Base-by-base conservation (phyloP, 331 rosid genomes). In the Prunus yedoensis region DNA sequence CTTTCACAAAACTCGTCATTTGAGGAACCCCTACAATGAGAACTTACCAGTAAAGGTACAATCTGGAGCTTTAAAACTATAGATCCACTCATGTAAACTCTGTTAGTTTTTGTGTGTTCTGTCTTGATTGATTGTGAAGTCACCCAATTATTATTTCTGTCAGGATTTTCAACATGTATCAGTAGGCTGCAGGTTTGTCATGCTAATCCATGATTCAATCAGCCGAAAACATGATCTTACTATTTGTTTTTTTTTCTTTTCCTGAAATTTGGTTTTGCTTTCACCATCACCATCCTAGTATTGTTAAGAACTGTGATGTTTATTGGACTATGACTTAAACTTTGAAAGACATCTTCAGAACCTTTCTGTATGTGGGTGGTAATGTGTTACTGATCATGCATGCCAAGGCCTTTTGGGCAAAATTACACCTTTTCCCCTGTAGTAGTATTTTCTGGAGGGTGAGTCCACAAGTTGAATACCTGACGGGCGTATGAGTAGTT, bases 11-110 rank as follows among this genome's bases (percentile, higher is more conserved):
- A 95, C 99, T 15, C 99, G 99, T 35, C 97, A 92, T 80, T 84
- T 95, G 81, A 89, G 97, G 91, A 95, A 95, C 78, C 99, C 99
- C 15, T 95, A 87, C 86, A 95, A 95, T 79, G 99, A 95, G 84
- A 95, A 95, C 87, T 87, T 95, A 82, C 99, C 99, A 27, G 99
- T 95, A 57, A 95, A 95, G 99, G 99, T 95, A 90, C 58, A 68
- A 59, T 76, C 79, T 78, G 70, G 56, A 38, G 41, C 85, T 62
- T 20, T 8, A 21, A 63, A n/a, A 20, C 52, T 68, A 21, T 20
- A 9, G 32, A 15, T 52, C 43, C 4, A 46, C 57, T 13, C 38
- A 50, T 43, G 16, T 43, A 15, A 43, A 45, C n/a, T 25, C 28
- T 0, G 46, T 47, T 73, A 41, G 57, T 43, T 59, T 49, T 73